Base-by-base conservation (phyloP, 352 stramenopile species). In the Globisporangium rhizosaccharum region DNA sequence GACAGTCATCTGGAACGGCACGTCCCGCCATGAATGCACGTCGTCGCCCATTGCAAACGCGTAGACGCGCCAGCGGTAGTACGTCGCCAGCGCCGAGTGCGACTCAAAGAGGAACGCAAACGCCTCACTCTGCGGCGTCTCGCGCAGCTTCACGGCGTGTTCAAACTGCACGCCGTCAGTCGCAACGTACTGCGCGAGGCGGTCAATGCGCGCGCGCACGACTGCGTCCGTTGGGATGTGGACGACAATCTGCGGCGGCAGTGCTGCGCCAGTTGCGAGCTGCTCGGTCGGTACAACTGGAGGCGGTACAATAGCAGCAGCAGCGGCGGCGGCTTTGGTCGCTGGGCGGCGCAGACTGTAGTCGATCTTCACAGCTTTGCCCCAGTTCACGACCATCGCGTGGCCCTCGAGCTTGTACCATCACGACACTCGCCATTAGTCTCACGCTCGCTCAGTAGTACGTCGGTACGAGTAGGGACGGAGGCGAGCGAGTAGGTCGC, bases 301-400 rank as follows among this genome's bases (percentile, higher is more conserved):
- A 41, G 55, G 48, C 15, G 53, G 45, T 15, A 63, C 45, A 36
- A 59, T 47, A 3, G 65, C 45, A 0, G 68, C 41, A 41, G 58
- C 45, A 36, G 64, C 59, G 18, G 59, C 30, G 15, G 61, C 52
- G 1, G 62, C 61, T 42, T 59, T 33, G 41, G 41, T 14, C 18
- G 41, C 41, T 47, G 41, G 15, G 44, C 44, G 44, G 18, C 50
- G 46, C 25, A 53, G 51, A 14, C 42, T 48, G 4, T 63, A 56
- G 44, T 87, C 77, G 63, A 93, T 88, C 54, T 85, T 87, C 47
- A 93, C 80, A 17, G 79, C 81, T 72, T 93, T 93, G 7, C 83
- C 78, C 83, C 83, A 93, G 10, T 79, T 78, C 52, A 93, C 80
- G 57, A 88, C 74, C 62, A 93, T 90, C 46, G 76, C 70, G 36